Conservation (phyloP, 208 protist genomes). For the Vickermania spadyakhi region DNA sequence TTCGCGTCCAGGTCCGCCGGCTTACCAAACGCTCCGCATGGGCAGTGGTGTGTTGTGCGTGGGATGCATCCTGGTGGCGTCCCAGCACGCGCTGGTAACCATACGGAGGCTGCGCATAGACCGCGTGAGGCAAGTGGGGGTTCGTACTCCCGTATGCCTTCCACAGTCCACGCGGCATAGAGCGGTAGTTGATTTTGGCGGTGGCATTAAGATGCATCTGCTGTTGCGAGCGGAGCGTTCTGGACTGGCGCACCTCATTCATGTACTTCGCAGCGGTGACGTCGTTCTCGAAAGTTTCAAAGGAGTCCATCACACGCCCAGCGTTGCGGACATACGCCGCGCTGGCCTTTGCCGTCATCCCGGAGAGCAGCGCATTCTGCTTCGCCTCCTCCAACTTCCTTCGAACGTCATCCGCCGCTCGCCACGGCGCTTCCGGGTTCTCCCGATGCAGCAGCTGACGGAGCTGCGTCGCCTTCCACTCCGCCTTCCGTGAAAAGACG, state of each 20-base stretch:
- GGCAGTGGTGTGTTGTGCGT: too few relatives aligned
- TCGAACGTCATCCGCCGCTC: slow-evolving; percentile 30
- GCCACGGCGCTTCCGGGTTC: slow-evolving; percentile 56
- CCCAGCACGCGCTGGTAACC: too few relatives aligned
- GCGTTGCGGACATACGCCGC: slow-evolving; percentile 57
- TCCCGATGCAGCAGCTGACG: slow-evolving; percentile 26
- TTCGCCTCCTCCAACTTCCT: slow-evolving; percentile 23
- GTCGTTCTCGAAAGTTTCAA: slow-evolving; percentile 83
- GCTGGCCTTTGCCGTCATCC: slow-evolving; percentile 64
- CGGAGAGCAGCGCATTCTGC: slow-evolving; percentile 26
- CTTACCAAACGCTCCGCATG: too few relatives aligned
- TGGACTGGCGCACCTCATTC: slow-evolving; percentile 66
- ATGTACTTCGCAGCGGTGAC: slow-evolving; percentile 73
- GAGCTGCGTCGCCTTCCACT: slow-evolving; percentile 56
- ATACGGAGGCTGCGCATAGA: too few relatives aligned
- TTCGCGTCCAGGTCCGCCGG: too few relatives aligned
- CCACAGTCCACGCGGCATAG: slow-evolving; percentile 81
- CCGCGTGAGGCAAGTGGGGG: too few relatives aligned
- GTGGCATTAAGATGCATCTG: slow-evolving; percentile 88
- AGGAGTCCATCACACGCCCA: slow-evolving; percentile 58
- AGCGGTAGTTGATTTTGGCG: slow-evolving; percentile 82
- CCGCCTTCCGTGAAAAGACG: slow-evolving; percentile 26
- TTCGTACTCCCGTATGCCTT: slow-evolving; percentile 80
- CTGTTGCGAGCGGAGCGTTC: slow-evolving; percentile 70
- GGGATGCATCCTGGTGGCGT: too few relatives aligned